phyloP scores from a whole-genome alignment of 345 rosid genomes.

The Eucalyptus grandis region DNA sequence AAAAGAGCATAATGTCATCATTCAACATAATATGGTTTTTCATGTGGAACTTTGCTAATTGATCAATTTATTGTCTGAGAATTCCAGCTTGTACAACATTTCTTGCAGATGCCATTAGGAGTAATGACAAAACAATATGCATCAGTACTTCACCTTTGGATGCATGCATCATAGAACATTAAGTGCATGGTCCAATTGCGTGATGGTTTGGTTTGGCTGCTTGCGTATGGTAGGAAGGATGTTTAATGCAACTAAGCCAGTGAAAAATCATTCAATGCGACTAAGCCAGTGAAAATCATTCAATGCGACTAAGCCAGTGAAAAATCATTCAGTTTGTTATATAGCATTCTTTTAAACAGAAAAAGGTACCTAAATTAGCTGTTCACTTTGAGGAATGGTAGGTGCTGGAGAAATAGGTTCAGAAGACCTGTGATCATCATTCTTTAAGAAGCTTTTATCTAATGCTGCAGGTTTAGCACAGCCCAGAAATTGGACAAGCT shows the following conservation, averaged over 20 bases:
- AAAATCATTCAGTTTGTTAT: background rate
- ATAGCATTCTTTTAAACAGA: background rate
- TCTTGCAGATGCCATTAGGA: background rate
- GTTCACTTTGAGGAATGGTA: background rate
- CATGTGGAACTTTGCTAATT: background rate
- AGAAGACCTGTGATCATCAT: background rate
- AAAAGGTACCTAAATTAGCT: background rate
- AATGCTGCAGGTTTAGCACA: constrained; percentile 68
- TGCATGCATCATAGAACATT: background rate
- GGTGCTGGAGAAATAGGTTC: background rate
- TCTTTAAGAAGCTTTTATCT: background rate
- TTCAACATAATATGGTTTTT: background rate
- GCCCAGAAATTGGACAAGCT: constrained; percentile 97
- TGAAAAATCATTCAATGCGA: background rate
- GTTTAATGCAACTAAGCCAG: background rate
- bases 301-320: background rate
- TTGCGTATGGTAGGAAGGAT: background rate
- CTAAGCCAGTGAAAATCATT: background rate
- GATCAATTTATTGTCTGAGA: background rate
- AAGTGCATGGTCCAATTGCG: background rate
- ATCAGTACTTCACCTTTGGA: background rate
- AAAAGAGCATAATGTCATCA: background rate
- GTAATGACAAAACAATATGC: background rate
- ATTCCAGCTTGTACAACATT: background rate
- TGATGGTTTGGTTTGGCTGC: background rate